Percentiles rank a stretch among this genome's conserved stretches.
phyloP scores from a whole-genome alignment of 2,329 filamentous ascomycete species.

The Madurella fahalii region DNA sequence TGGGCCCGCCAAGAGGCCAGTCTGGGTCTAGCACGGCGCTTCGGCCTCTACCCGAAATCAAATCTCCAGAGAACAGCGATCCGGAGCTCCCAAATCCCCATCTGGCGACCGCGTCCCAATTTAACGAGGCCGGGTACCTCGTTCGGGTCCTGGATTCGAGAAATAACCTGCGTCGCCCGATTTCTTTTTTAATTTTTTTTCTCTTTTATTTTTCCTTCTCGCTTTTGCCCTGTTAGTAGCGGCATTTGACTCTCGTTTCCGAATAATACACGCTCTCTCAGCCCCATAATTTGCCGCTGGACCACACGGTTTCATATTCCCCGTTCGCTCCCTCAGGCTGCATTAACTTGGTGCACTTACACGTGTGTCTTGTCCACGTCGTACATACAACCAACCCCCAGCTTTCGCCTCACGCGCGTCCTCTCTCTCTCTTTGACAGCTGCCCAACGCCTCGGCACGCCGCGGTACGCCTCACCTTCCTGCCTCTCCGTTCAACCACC shows the following conservation, averaged over 20 bases:
- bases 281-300: neutral
- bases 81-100: constrained; percentile 10
- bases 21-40: constrained; percentile 12
- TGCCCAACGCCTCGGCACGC: neutral
- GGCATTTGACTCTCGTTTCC: neutral
- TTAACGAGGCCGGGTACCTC: constrained; percentile 14
- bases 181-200: constrained; percentile 8
- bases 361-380: neutral
- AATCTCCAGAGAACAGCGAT: constrained; percentile 16
- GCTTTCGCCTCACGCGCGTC: neutral
- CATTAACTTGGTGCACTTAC: neutral
- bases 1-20: constrained; percentile 11
- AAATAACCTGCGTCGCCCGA: neutral
- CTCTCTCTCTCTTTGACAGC: neutral
- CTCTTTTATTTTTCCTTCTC: constrained; percentile 1
- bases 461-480: neutral
- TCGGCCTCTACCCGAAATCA: constrained; percentile 19
- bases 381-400: too few species aligned
- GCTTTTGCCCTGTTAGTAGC: neutral
- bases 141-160: neutral
- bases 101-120: constrained; percentile 7
- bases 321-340: neutral
- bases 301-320: neutral
- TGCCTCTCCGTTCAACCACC: neutral
- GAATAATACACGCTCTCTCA: neutral